Conservation (phyloP, 176 grass and related monocot genomes). For the Carex myosuroides region DNA sequence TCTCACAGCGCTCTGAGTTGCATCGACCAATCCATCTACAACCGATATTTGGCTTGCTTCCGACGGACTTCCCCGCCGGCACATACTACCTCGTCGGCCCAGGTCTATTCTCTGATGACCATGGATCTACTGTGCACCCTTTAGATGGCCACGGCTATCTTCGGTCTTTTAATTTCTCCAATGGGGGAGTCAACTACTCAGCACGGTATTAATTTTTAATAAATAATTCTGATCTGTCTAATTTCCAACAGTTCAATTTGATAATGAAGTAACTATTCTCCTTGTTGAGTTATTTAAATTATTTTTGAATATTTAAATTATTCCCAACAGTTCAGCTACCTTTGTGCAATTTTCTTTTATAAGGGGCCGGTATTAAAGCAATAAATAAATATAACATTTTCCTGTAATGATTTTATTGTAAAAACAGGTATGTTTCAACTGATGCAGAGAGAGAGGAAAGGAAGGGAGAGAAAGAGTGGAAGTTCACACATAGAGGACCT, state of each 20-base stretch:
- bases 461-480: conserved; percentile 34
- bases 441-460: conserved; percentile 74
- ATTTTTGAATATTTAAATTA: background rate
- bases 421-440: conserved; percentile 63
- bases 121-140: conserved; percentile 95
- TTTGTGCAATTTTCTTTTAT: background rate
- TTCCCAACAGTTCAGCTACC: background rate
- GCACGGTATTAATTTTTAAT: conserved; percentile 33
- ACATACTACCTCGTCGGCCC: conserved; percentile 88
- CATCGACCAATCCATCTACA: conserved; percentile 43
- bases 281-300: background rate
- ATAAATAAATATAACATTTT: background rate
- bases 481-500: conserved; percentile 88
- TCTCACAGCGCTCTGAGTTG: conserved; percentile 70
- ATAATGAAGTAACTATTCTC: background rate
- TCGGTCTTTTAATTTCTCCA: conserved; percentile 64
- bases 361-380: background rate
- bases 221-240: background rate
- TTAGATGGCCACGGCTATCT: conserved; percentile 98
- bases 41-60: conserved; percentile 50
- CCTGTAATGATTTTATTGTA: background rate
- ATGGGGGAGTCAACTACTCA: conserved; percentile 33
- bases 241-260: background rate
- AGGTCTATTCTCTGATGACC: conserved; percentile 78
- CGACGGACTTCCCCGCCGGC: conserved; percentile 57